Evolutionary conservation across 768 basidiomycete species (phyloP).

Genomic region (Dacryopinax primogenitus): DNA sequence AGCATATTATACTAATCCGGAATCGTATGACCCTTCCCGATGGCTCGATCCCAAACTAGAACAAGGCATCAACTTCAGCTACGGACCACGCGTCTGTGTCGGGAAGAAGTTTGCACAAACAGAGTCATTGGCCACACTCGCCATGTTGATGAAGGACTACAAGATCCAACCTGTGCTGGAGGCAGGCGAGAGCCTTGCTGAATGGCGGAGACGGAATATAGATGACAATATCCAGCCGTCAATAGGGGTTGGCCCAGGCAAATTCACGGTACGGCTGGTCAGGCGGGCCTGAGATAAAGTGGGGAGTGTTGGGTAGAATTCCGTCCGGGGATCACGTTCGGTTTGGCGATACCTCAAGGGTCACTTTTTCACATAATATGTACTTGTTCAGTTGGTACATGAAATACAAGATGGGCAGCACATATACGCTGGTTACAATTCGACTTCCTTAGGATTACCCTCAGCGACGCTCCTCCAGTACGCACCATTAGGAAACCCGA

Average conservation of each 20-base stretch:
- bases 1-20: slow-evolving; percentile 37
- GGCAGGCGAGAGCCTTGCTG: slow-evolving; percentile 27
- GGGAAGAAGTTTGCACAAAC: slow-evolving; percentile 44
- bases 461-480: slow-evolving; percentile 44
- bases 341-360: no score
- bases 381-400: no score
- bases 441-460: slow-evolving; percentile 11
- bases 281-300: not conserved
- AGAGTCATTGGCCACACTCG: slow-evolving; percentile 44
- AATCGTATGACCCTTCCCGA: slow-evolving; percentile 37
- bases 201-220: slow-evolving; percentile 15
- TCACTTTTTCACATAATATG: no score
- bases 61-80: slow-evolving; percentile 18
- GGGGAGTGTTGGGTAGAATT: not conserved
- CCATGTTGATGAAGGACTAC: slow-evolving; percentile 43
- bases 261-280: not conserved
- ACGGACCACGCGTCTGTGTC: slow-evolving; percentile 41
- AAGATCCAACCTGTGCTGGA: slow-evolving; percentile 32
- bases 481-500: slow-evolving; percentile 71
- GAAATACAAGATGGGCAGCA: no score
- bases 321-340: not conserved
- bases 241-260: not conserved
- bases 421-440: not conserved
- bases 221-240: not conserved
- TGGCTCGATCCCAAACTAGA: slow-evolving; percentile 31